Percentiles rank a stretch among this genome's conserved stretches.
Conservation (phyloP, 2,329 filamentous ascomycete species). For the Paracoccidioides brasiliensis region DNA sequence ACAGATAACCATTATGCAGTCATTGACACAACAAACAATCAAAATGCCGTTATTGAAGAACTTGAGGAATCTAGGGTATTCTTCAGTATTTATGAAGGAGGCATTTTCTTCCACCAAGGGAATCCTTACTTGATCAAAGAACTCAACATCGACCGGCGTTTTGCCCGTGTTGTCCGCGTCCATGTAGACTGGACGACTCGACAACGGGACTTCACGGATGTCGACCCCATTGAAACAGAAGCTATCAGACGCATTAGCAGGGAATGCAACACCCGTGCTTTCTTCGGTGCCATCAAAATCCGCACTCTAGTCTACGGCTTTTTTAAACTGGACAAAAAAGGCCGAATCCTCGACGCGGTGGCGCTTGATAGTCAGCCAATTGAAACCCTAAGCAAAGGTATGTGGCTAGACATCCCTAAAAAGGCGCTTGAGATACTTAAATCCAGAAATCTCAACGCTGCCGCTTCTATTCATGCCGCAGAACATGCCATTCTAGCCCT, state of each 20-base stretch:
- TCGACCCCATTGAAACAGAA: conserved; percentile 87
- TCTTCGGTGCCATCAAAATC: conserved; percentile 76
- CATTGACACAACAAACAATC: conserved; percentile 65
- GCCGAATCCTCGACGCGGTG: conserved; percentile 78
- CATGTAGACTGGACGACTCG: conserved; percentile 91
- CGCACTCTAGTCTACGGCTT: conserved; percentile 86
- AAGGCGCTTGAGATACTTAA: conserved; percentile 66
- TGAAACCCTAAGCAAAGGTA: conserved; percentile 68
- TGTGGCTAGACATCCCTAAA: conserved; percentile 90
- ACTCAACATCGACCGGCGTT: conserved; percentile 63
- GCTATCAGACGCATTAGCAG: conserved; percentile 58
- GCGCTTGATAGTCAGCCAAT: conserved; percentile 90
- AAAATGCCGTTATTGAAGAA: conserved; percentile 74
- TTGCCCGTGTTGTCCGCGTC: conserved; percentile 79
- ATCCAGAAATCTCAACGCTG: conserved; percentile 60
- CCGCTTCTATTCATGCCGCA: conserved; percentile 83
- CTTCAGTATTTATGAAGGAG: conserved; percentile 92
- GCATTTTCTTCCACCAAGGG: conserved; percentile 95
- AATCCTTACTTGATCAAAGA: conserved; percentile 83
- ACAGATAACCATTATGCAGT: conserved; percentile 90
- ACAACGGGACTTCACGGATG: conserved; percentile 85
- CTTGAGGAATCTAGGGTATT: conserved; percentile 91
- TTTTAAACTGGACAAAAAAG: conserved; percentile 85
- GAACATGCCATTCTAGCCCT: conserved; percentile 81
- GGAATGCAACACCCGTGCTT: conserved; percentile 54